Evolutionary conservation across 306 rosid genomes (phyloP), one percentile per base, ranked within the genome.

Genomic region (Rosa lucieae): DNA sequence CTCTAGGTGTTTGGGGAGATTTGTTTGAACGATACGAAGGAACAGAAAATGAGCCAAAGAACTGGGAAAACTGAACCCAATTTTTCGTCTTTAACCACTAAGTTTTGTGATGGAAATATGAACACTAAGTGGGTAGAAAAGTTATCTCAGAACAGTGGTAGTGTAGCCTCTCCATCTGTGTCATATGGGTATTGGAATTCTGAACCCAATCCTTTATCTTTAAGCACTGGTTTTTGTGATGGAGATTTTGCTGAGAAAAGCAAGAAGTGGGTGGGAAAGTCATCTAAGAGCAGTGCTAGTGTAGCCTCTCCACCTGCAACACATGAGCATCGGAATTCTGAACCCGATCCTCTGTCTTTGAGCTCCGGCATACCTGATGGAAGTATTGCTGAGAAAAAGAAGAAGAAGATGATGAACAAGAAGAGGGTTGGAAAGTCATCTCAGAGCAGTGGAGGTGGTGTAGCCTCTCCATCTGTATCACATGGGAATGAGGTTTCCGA

Each of bases 51-150:
- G 77, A 43, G 46, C 21, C 78, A 42, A 5, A 43, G 53, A 42
- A 13, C 15, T 74, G 70, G 8, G 21, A 39, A 26, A 58, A 29
- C 6, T 56, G 71, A 56, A 70, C 70, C 62, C n/a, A 9, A 15
- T 14, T 21, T 42, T 5, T 3, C 14, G 20, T 26, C 75, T 68
- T 43, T 70, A 9, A 0, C 11, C 5, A 21, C 52, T 14, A 47
- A 21, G 4, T 7, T 49, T 40, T 42, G 23, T 66, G 52, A 5
- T 77, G 73, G 52, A 37, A 18, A 5, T 15, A 26, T 6, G 53
- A 77, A 78, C 43, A 55, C 42, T 32, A 78, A 55, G 10, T 29
- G 69, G 69, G 69, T 14, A 21, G 55, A 35, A 3, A 78, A 55
- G 20, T 11, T 21, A 4, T 51, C 42, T 21, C 9, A 51, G 43